phyloP scores from a whole-genome alignment of 2,329 filamentous ascomycete species.

The Reticulascus tulasneorum region DNA sequence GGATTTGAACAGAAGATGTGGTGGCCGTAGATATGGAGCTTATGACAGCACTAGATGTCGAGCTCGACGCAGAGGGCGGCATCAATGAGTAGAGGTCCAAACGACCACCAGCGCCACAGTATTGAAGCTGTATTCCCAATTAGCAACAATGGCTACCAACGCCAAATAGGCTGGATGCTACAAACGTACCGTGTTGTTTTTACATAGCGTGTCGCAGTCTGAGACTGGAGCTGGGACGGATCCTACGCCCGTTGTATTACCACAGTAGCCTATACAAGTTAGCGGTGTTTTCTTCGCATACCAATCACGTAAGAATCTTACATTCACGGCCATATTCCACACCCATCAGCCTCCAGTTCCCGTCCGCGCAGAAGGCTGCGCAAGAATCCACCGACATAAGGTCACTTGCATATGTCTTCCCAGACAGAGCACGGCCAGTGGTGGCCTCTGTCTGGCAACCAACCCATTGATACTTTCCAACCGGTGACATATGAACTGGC shows the following conservation, averaged over 20 bases:
- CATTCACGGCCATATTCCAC: constrained; percentile 25
- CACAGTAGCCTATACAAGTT: constrained; percentile 13
- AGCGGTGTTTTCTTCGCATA: too few species aligned
- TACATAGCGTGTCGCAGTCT: constrained; percentile 19
- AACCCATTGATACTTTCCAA: constrained; percentile 15
- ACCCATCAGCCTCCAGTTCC: constrained; percentile 18
- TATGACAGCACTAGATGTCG: background rate
- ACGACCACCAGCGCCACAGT: constrained; percentile 11
- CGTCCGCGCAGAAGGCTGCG: constrained; percentile 18
- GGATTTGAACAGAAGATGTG: background rate
- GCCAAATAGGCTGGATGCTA: fast-evolving
- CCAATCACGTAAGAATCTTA: background rate
- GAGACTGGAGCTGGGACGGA: constrained; percentile 10
- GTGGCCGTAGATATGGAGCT: background rate
- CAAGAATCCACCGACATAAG: constrained; percentile 21
- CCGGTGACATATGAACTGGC: constrained; percentile 11
- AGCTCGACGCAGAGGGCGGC: constrained; percentile 1
- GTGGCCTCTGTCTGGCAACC: constrained; percentile 19
- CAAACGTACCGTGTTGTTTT: constrained; percentile 11
- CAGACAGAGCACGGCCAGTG: constrained; percentile 15
- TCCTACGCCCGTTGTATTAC: constrained; percentile 14
- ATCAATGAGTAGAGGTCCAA: constrained; percentile 10
- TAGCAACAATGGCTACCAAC: background rate
- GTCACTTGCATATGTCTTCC: constrained; percentile 14
- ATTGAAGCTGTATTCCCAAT: constrained; percentile 14